Percentiles rank a stretch among this genome's conserved stretches.
Conservation (phyloP, 306 rosid species). For the Rubus idaeus region DNA sequence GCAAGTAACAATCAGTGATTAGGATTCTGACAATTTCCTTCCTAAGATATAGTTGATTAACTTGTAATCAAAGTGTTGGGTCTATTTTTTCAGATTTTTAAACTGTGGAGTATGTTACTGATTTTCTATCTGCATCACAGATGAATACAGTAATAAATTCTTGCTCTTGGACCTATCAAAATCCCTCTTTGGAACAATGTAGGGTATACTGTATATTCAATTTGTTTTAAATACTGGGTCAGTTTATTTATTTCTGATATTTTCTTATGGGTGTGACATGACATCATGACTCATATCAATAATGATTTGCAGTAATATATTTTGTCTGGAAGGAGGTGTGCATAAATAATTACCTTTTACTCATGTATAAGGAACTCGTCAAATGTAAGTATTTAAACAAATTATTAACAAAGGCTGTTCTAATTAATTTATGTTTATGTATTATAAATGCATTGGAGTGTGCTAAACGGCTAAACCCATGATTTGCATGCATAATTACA, state of each 20-base stretch:
- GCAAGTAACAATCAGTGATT: background rate
- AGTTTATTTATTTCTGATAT: background rate
- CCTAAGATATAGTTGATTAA: slow-evolving; percentile 19
- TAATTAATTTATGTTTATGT: no score
- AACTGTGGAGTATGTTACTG: slow-evolving; percentile 5
- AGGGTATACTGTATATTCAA: background rate
- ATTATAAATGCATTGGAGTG: no score
- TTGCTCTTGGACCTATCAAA: background rate
- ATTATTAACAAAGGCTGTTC: background rate
- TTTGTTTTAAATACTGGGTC: background rate
- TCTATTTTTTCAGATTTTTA: background rate
- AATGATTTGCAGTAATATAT: background rate
- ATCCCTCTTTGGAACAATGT: background rate
- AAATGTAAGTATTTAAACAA: background rate
- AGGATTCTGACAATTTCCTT: background rate
- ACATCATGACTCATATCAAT: background rate
- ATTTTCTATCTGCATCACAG: background rate
- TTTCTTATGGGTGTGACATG: background rate
- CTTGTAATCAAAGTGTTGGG: slow-evolving; percentile 33
- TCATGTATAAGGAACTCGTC: background rate
- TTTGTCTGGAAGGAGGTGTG: background rate
- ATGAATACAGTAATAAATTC: background rate
- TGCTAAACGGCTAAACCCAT: no score
- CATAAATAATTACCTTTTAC: background rate
- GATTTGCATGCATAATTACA: no score